These are phyloP conservation scores for Calonectria pteridis DNA, from an alignment of 2,329 filamentous ascomycete genomes.

Conservation along the genomic window DNA sequence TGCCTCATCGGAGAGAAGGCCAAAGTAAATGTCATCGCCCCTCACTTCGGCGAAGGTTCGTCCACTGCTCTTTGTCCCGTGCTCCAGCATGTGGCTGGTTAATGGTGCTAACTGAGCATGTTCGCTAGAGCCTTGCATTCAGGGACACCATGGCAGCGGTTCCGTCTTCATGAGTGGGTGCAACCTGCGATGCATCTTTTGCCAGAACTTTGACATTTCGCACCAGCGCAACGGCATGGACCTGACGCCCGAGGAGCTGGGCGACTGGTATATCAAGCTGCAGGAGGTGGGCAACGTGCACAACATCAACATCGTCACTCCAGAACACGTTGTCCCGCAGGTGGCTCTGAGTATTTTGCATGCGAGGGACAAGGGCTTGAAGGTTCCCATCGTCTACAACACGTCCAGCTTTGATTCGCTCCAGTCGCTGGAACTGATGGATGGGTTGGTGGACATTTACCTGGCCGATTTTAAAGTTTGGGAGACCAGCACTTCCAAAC, in stretches of 20 bases:
- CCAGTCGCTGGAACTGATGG: slow-evolving; percentile 77
- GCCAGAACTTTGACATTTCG: slow-evolving; percentile 87
- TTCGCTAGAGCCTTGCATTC: slow-evolving; percentile 78
- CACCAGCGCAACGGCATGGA: slow-evolving; percentile 87
- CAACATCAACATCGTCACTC: slow-evolving; percentile 90
- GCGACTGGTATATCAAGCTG: slow-evolving; percentile 85
- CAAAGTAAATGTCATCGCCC: slow-evolving; percentile 87
- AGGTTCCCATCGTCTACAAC: slow-evolving; percentile 85
- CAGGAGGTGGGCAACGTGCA: slow-evolving; percentile 85
- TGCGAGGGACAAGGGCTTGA: slow-evolving; percentile 77
- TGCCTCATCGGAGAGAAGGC: slow-evolving; percentile 82
- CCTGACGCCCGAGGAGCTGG: slow-evolving; percentile 82
- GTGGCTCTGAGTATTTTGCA: slow-evolving; percentile 82
- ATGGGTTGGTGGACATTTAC: slow-evolving; percentile 87
- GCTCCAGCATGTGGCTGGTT: not conserved
- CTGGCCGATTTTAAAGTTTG: slow-evolving; percentile 92
- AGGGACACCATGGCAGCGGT: slow-evolving; percentile 84
- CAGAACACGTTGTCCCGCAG: slow-evolving; percentile 88
- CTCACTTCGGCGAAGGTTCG: slow-evolving; percentile 83
- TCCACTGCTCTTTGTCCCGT: slow-evolving; percentile 34
- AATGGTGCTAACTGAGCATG: not conserved
- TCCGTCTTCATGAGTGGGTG: slow-evolving; percentile 85
- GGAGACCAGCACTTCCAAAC: slow-evolving; percentile 73
- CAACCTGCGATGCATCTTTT: slow-evolving; percentile 81
- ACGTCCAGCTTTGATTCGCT: slow-evolving; percentile 85